phyloP scores from a whole-genome alignment of 2,329 filamentous ascomycete genomes.

The Cercospora nicotianae region DNA sequence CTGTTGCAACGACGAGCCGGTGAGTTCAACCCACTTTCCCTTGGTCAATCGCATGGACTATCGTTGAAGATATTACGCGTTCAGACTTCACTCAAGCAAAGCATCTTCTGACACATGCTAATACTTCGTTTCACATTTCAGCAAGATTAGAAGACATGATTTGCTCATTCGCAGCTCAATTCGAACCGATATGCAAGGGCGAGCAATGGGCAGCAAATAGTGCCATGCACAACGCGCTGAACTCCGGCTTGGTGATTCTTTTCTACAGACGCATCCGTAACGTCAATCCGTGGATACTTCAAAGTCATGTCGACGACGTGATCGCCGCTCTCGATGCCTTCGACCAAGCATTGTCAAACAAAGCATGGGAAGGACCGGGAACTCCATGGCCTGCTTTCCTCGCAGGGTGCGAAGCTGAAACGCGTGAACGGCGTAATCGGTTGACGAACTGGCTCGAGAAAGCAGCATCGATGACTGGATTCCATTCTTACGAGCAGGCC shows the following conservation, averaged over 20 bases:
- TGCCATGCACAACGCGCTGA: constrained; percentile 44
- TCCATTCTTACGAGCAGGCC: constrained; percentile 9
- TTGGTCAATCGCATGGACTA: background rate
- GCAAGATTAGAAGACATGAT: constrained; percentile 18
- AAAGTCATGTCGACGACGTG: constrained; percentile 42
- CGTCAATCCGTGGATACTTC: constrained; percentile 43
- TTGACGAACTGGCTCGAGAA: constrained; percentile 10
- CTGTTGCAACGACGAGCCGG: constrained; percentile 8
- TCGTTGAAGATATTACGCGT: background rate
- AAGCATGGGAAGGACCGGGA: constrained; percentile 32
- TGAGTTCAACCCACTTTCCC: background rate
- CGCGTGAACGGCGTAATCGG: constrained; percentile 1
- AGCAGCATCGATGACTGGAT: constrained; percentile 5
- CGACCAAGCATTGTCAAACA: constrained; percentile 27
- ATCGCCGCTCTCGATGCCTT: constrained; percentile 38
- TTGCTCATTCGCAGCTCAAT: constrained; percentile 14
- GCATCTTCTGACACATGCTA: background rate
- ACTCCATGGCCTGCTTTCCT: constrained; percentile 45
- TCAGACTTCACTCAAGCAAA: background rate
- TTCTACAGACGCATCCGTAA: constrained; percentile 46
- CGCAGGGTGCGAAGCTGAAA: constrained; percentile 44
- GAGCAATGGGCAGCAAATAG: constrained; percentile 19
- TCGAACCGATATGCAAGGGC: background rate
- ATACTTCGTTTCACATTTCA: background rate
- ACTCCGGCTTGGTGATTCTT: constrained; percentile 44